Conservation (phyloP, 345 rosid genomes). For the Pelargonium nanum region DNA sequence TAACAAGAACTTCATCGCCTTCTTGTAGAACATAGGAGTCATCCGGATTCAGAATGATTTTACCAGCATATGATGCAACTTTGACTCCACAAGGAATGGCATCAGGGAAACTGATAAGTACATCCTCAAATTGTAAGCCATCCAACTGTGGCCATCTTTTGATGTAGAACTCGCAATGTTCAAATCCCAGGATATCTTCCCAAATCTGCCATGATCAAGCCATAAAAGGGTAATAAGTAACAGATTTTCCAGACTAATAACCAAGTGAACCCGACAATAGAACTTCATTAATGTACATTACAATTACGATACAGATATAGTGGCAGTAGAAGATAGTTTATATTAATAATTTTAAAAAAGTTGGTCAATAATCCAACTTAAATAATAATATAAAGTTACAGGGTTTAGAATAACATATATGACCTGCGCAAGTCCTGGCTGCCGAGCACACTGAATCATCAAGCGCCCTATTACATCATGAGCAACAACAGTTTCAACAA, state of each 20-base stretch:
- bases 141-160: constrained; percentile 59
- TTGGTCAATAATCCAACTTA: no score
- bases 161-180: constrained; percentile 69
- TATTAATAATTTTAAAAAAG: no score
- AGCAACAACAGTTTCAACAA: constrained; percentile 66
- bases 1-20: constrained; percentile 69
- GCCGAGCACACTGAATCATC: constrained; percentile 80
- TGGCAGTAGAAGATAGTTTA: no score
- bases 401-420: constrained; percentile 3
- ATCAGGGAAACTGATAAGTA: constrained; percentile 63
- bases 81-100: constrained; percentile 73
- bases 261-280: background rate
- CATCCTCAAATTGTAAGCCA: constrained; percentile 61
- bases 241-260: constrained; percentile 4
- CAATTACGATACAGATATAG: no score
- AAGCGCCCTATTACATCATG: constrained; percentile 77
- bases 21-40: constrained; percentile 55
- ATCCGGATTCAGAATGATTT: constrained; percentile 60
- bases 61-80: constrained; percentile 59
- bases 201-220: constrained; percentile 37
- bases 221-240: background rate
- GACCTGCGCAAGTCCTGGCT: constrained; percentile 76
- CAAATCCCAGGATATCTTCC: constrained; percentile 75
- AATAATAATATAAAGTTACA: background rate
- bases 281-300: no score